These are phyloP conservation scores for Zygosaccharomyces pseudobailii DNA, from an alignment of 1,139 yeast species.

Conservation along the genomic window DNA sequence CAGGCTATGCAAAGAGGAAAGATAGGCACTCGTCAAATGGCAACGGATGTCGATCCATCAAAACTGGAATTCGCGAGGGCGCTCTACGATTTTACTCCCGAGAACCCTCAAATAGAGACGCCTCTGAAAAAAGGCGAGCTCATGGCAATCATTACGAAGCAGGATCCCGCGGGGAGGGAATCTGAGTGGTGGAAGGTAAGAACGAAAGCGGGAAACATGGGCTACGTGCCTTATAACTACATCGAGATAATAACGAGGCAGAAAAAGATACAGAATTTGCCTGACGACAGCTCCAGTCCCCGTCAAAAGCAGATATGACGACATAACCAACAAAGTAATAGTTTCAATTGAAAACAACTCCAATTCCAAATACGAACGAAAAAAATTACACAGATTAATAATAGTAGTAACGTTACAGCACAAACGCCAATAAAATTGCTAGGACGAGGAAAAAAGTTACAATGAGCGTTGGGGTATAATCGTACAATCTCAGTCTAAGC, in stretches of 20 bases:
- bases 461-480: background rate
- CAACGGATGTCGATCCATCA: constrained; percentile 55
- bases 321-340: background rate
- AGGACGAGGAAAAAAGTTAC: background rate
- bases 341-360: background rate
- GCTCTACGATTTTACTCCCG: constrained; percentile 84
- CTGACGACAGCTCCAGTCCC: background rate
- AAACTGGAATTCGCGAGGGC: constrained; percentile 87
- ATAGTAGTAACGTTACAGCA: background rate
- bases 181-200: constrained; percentile 96
- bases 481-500: background rate
- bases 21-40: constrained; percentile 43
- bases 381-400: background rate
- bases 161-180: constrained; percentile 71
- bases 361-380: background rate
- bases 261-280: constrained; percentile 16
- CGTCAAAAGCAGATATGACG: background rate
- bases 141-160: constrained; percentile 73
- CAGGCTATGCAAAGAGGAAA: constrained; percentile 43
- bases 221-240: constrained; percentile 87
- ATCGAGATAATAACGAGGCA: constrained; percentile 61
- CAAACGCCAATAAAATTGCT: background rate
- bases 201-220: constrained; percentile 79
- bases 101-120: constrained; percentile 79
- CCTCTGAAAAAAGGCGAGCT: constrained; percentile 76